These are phyloP conservation scores for Cryptococcus jaspeensis DNA, from an alignment of 1,284 basidiomycete genomes.

Conservation along the genomic window DNA sequence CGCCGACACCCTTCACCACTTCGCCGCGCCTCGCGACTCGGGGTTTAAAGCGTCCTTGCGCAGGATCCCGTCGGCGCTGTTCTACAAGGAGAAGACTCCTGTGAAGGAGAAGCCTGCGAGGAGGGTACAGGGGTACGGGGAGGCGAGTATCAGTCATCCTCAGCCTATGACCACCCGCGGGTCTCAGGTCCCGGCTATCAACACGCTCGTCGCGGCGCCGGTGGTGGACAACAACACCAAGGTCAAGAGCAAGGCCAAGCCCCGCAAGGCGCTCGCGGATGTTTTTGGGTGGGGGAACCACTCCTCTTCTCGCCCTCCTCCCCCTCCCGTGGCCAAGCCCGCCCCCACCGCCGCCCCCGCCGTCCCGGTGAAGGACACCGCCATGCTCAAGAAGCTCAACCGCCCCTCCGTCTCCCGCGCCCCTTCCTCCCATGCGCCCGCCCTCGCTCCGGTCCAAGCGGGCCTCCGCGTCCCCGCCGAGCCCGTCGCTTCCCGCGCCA, in stretches of 20 bases:
- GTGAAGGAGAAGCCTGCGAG: constrained; percentile 15
- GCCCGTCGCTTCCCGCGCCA: constrained; percentile 23
- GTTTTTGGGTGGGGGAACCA: constrained; percentile 34
- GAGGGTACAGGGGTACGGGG: constrained; percentile 2
- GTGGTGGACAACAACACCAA: background rate
- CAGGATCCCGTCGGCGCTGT: constrained; percentile 40
- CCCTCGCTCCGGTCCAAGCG: too few species aligned
- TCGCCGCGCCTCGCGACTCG: background rate
- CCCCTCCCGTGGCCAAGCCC: background rate
- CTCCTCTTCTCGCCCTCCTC: constrained; percentile 2
- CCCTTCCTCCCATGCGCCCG: background rate
- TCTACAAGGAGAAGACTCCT: constrained; percentile 23
- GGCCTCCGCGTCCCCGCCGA: constrained; percentile 12
- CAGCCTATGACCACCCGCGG: background rate
- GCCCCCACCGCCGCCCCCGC: constrained; percentile 6
- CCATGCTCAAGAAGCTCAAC: constrained; percentile 15
- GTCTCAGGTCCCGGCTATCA: background rate
- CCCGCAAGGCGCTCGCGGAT: constrained; percentile 34
- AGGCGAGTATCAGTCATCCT: constrained; percentile 2
- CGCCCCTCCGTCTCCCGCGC: constrained; percentile 10
- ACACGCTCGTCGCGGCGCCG: background rate
- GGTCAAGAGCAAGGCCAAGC: constrained; percentile 28
- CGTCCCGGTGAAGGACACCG: constrained; percentile 15
- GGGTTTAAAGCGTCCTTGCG: constrained; percentile 26
- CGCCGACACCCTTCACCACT: background rate